Base-by-base conservation (phyloP, 139 green algal genomes). In the Picochlorum sp. region DNA sequence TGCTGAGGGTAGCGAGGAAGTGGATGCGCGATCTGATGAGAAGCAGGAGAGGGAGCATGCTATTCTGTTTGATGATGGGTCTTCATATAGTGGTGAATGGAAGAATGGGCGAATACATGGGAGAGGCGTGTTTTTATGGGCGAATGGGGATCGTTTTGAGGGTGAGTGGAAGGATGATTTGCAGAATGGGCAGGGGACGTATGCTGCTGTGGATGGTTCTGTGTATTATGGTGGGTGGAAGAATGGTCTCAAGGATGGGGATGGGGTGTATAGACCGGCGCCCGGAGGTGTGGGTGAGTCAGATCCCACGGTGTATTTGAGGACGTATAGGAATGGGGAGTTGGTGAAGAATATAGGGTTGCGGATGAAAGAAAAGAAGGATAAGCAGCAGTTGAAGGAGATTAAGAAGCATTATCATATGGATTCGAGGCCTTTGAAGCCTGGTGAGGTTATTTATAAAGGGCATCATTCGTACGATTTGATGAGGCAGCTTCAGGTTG, bases 401-500 rank as follows among this genome's bases (percentile, higher is more conserved):
- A 21, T 68, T 50, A 58, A 18, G 21, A 69, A 64, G 21, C 70
- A 57, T 24, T 16, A 30, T 32, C 38, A 52, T 54, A 60, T 51
- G 50, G 38, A 41, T 45, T 9, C 15, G 20, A 47, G 38, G n/a
- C 24, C 58, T 1, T 37, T 66, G 30, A 58, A 69, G 49, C 57
- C 61, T 28, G 69, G 69, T 30, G 73, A 80, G 24, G 83, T 82
- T 2, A 87, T 97, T 32, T 92, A 84, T 69, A 91, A 95, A 72
- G 91, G 85, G 4, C 89, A 95, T 71, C 56, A 64, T 41, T 90
- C 76, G 44, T 98, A 98, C 58, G 84, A 95, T 59, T 77, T 98
- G 21, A 96, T 98, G 91, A 64, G 88, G 4, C 71, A 86, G 23
- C 80, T 98, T 65, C 94, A 98, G 83, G 75, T 96, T 45, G 93